phyloP scores from a whole-genome alignment of 768 basidiomycete species.

The Rhizopogon vulgaris region DNA sequence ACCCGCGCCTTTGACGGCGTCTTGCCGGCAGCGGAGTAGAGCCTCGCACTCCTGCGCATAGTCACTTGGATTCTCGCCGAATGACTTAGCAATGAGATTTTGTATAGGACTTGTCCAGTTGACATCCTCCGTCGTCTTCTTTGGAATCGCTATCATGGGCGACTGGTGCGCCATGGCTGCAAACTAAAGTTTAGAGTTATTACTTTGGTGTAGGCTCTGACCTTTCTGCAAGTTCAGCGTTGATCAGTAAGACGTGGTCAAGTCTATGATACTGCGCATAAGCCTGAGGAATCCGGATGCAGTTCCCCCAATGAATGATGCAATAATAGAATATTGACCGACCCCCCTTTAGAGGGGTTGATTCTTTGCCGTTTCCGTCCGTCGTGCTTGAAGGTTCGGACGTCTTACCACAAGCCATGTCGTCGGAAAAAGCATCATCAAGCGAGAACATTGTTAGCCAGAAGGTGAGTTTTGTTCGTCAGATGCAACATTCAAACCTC shows the following conservation, averaged over 20 bases:
- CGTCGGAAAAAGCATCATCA: constrained; percentile 52
- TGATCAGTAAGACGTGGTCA: no score
- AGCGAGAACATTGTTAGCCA: constrained; percentile 88
- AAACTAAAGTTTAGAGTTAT: background rate
- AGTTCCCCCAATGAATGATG: background rate
- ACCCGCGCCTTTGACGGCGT: constrained; percentile 93
- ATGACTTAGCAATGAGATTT: constrained; percentile 81
- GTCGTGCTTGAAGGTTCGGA: background rate
- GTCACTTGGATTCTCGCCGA: constrained; percentile 87
- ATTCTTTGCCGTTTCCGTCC: background rate
- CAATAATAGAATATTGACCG: background rate
- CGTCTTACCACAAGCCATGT: constrained; percentile 26
- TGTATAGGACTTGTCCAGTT: constrained; percentile 93
- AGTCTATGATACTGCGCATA: constrained; percentile 7
- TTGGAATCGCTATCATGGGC: constrained; percentile 88
- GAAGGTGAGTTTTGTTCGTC: constrained; percentile 50
- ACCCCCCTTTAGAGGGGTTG: background rate
- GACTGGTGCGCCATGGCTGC: constrained; percentile 66
- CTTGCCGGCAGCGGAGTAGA: constrained; percentile 88
- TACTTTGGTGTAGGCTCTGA: background rate
- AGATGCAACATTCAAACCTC: background rate
- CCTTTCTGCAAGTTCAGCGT: background rate
- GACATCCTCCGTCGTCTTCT: constrained; percentile 92
- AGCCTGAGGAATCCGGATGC: background rate
- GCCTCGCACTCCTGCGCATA: constrained; percentile 80